These are phyloP conservation scores for Silene coronaria DNA, from an alignment of 179 eudicot genomes.

Conservation along the genomic window DNA sequence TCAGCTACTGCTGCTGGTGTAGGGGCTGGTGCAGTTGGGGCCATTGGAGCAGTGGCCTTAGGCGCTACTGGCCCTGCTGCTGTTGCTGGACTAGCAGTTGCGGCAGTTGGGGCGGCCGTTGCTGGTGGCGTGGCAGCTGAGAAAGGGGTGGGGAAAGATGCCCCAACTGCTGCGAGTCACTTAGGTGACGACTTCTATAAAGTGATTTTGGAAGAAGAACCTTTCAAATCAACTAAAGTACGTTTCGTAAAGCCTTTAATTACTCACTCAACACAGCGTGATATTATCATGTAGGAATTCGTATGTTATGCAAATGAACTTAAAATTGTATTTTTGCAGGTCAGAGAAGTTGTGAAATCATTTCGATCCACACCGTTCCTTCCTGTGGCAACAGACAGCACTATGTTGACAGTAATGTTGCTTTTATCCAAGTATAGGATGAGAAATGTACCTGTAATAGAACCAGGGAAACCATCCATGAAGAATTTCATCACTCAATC, in stretches of 20 bases:
- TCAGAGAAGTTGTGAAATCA: constrained; percentile 55
- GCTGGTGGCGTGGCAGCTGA: constrained; percentile 78
- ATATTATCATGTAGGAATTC: too few species aligned
- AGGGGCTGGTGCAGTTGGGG: constrained; percentile 84
- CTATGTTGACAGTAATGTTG: constrained; percentile 79
- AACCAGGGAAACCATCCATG: constrained; percentile 56
- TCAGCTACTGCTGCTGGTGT: constrained; percentile 86
- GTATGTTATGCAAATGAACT: background rate
- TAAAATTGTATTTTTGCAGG: constrained; percentile 43
- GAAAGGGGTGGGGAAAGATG: constrained; percentile 61
- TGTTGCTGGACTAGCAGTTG: constrained; percentile 64
- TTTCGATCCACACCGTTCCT: constrained; percentile 81
- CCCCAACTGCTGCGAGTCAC: constrained; percentile 62
- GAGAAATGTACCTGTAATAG: constrained; percentile 85
- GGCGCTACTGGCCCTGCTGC: constrained; percentile 89
- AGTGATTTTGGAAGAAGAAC: constrained; percentile 84
- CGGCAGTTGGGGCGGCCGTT: constrained; percentile 84
- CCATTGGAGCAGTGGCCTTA: constrained; percentile 68
- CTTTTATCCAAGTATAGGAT: constrained; percentile 85
- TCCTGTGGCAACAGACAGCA: constrained; percentile 69
- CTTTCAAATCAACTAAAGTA: constrained; percentile 86
- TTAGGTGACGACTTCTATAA: constrained; percentile 86
- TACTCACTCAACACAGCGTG: too few species aligned
- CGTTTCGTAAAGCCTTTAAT: constrained; percentile 7
- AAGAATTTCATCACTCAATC: constrained; percentile 91